Percentiles rank a stretch among this genome's conserved stretches.
Conservation (phyloP, 164 flowering plant genomes). For the Chimonanthus praecox region DNA sequence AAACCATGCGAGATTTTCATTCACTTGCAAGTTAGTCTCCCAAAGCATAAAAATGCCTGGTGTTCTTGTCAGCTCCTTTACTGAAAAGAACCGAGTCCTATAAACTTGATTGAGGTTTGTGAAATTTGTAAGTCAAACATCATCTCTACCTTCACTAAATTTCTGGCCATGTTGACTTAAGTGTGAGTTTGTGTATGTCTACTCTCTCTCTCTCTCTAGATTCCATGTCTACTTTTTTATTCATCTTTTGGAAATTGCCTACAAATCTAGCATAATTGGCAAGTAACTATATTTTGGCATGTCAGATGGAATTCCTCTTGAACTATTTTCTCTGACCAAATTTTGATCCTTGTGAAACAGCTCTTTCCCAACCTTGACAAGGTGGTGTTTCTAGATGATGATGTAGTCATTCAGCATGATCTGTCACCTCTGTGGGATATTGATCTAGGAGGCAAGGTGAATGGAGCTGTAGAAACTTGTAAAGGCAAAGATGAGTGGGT, state of each 20-base stretch:
- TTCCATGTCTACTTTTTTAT: background rate
- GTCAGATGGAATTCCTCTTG: background rate
- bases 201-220: background rate
- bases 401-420: constrained; percentile 89
- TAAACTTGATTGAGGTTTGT: background rate
- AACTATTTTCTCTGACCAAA: background rate
- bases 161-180: background rate
- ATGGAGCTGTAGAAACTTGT: constrained; percentile 98
- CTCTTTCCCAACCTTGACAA: constrained; percentile 90
- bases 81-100: no score
- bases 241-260: background rate
- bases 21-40: no score
- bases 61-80: no score
- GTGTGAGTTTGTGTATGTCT: background rate
- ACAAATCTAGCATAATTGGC: background rate
- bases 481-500: constrained; percentile 93
- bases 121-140: background rate
- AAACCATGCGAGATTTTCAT: no score
- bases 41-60: no score
- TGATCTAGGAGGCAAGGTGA: constrained; percentile 85
- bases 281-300: no score
- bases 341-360: constrained; percentile 38
- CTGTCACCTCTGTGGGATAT: constrained; percentile 87
- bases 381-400: constrained; percentile 96
- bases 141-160: background rate